Base-by-base conservation (phyloP, 192 early-diverging fungal species). In the Umbelopsis isabellina region DNA sequence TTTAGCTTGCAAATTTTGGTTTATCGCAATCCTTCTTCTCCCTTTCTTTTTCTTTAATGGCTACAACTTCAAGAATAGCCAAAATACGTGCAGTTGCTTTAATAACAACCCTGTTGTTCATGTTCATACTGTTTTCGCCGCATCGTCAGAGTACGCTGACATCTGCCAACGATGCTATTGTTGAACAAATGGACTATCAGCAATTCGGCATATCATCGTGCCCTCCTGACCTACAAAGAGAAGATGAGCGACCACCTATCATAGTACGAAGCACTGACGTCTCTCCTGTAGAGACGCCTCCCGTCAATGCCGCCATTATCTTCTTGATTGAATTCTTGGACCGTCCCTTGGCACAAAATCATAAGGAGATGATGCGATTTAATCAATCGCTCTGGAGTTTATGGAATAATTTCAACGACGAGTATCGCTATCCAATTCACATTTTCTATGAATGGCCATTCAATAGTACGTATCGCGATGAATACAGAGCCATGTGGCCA, bases 401-500 rank as follows among this genome's bases (percentile, higher is more conserved):
- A 61, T 61, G 55, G 55, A 33, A 61, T 16, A 61, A 61, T 13
- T 61, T 61, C 13, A 61, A 61, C 30, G 12, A 61, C 12, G 55
- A 61, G 3, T 61, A 61, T 18, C 55, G 55, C 30, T 61, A 61
- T 35, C 55, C 55, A 6, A 16, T 61, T 61, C 55, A 61, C 7
- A 61, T 61, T 35, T 61, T 61, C 55, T 30, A 61, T 61, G 55
- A 61, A 35, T 18, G 13, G 5, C 55, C 55, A 7, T 61, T 61
- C 27, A 61, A 61, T 8, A 61, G 55, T 25, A 61, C 55, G 12
- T 61, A 35, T 18, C 55, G 55, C 13, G 33, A 61, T 15, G 25
- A 25, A n/a, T 61, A 61, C 33, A 23, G 55, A 61, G 55, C 55
- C 11, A 61, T 61, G 55, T 61, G 55, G 55, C 55, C 55, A 61